Base-by-base conservation (phyloP, 352 stramenopile genomes). In the Phytophthora idaei region DNA sequence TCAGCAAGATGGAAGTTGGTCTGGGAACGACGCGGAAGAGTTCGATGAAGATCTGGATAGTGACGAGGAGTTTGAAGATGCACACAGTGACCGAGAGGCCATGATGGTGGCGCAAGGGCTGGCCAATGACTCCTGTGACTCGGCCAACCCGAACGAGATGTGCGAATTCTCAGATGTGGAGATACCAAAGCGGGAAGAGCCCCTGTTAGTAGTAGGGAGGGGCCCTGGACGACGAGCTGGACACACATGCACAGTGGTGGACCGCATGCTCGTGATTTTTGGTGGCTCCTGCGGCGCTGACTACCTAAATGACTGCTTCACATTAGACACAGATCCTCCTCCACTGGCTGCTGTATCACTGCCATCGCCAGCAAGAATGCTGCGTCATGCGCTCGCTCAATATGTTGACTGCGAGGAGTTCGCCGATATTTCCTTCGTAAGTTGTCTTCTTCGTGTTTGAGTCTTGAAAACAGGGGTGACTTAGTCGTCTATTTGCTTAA, bases 251-350 rank as follows among this genome's bases (percentile, higher is more conserved):
- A 98, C 95, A 5, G 91, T 98, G 2, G 87, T 98, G 7, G 90
- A 96, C 64, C 85, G 93, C 39, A 89, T 93, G 67, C 92, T 99
- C 17, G 97, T 98, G 59, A 74, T 98, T 4, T 98, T 99, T 81
- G 95, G 95, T 41, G 95, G 96, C 11, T 96, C 82, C 3, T 97
- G 90, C 52, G 90, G 91, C 9, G 90, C 85, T 58, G 89, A 98
- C 47, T 98, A 98, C 71, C 76, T 98, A 7, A 97, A 95, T 74
- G 96, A 99, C 68, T 97, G 98, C 52, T 97, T 95, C 61, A 86
- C 97, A 44, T 78, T 99, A 15, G 95, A 98, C 69, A 98, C 94
- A 7, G 96, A 99, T 64, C 93, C 94, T 50, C 79, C 87, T 39
- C 94, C 93, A 31, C 70, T 83, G 1, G 87, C 94, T 7, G 78